phyloP scores from a whole-genome alignment of 2,329 filamentous ascomycete genomes.

The Verticillium klebahnii region DNA sequence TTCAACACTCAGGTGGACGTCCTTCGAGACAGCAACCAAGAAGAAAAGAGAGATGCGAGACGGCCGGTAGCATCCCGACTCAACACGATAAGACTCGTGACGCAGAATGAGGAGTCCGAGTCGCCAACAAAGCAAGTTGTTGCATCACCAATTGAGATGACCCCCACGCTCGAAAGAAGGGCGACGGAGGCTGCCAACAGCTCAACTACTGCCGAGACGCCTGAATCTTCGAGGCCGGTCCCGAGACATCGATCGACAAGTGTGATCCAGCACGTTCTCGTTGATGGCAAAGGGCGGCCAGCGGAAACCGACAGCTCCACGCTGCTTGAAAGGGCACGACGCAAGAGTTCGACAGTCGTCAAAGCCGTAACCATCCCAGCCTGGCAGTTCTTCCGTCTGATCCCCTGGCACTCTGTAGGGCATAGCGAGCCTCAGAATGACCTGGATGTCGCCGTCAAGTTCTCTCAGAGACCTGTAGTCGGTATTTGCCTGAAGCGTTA shows the following conservation, averaged over 20 bases:
- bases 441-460: slow-evolving; percentile 81
- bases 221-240: slow-evolving; percentile 21
- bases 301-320: slow-evolving; percentile 35
- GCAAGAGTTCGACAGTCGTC: slow-evolving; percentile 43
- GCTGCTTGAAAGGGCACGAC: slow-evolving; percentile 37
- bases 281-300: slow-evolving; percentile 45
- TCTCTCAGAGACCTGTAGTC: slow-evolving; percentile 78
- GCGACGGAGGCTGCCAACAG: slow-evolving; percentile 4
- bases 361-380: slow-evolving; percentile 94
- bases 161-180: slow-evolving; percentile 16
- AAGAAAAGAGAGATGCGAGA: slow-evolving; percentile 37
- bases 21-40: slow-evolving; percentile 61
- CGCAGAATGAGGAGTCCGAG: slow-evolving; percentile 21
- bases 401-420: slow-evolving; percentile 78
- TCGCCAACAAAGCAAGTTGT: slow-evolving; percentile 14
- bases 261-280: slow-evolving; percentile 55
- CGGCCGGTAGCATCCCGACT: slow-evolving; percentile 20
- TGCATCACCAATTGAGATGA: slow-evolving; percentile 24
- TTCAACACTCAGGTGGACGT: slow-evolving; percentile 95
- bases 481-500: slow-evolving; percentile 94
- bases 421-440: slow-evolving; percentile 56
- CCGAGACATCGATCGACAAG: slow-evolving; percentile 50
- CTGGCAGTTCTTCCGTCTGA: slow-evolving; percentile 94
- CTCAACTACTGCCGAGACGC: not conserved
- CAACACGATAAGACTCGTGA: slow-evolving; percentile 28